Percentiles rank a stretch among this genome's conserved stretches.
These are phyloP conservation scores for Westerdykella aurantiaca DNA, from an alignment of 2,329 filamentous ascomycete species.

Conservation along the genomic window DNA sequence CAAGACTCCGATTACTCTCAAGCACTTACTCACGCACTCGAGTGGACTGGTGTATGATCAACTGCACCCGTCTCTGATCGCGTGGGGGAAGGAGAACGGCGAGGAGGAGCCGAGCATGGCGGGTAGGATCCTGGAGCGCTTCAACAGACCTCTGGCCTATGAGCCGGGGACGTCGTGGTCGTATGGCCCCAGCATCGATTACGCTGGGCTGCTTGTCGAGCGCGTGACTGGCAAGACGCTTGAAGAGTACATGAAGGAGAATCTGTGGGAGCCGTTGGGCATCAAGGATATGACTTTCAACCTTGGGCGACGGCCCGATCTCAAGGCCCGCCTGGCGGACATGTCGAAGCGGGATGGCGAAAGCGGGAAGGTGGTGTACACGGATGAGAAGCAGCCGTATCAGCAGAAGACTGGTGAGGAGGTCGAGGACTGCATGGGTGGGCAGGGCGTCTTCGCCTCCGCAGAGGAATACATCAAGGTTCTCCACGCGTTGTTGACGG, in stretches of 20 bases:
- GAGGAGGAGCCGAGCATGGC: conserved; percentile 14
- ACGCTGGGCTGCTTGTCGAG: conserved; percentile 43
- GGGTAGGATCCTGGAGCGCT: conserved; percentile 42
- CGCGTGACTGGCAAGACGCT: conserved; percentile 35
- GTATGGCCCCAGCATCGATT: conserved; percentile 47
- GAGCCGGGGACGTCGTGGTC: conserved; percentile 57
- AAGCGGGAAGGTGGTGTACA: conserved; percentile 9
- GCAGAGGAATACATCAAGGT: conserved; percentile 29
- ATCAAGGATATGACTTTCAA: conserved; percentile 52
- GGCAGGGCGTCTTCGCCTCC: conserved; percentile 17
- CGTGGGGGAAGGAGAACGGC: conserved; percentile 32
- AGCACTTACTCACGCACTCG: conserved; percentile 47
- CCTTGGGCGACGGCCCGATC: conserved; percentile 24
- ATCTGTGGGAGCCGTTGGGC: conserved; percentile 43
- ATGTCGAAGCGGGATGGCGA: conserved; percentile 17
- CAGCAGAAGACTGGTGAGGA: conserved; percentile 13
- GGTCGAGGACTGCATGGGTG: conserved; percentile 20
- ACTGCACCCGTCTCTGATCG: conserved; percentile 36
- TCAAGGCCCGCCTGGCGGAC: conserved; percentile 23
- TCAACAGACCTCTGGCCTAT: conserved; percentile 49
- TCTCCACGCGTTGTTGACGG: conserved; percentile 20
- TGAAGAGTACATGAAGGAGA: conserved; percentile 39
- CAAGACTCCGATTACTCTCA: conserved; percentile 23
- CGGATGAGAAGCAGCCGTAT: conserved; percentile 9
- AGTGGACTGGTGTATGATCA: conserved; percentile 45